A percentile compares a stretch with the other conserved stretches of the same genome.
phyloP scores from a whole-genome alignment of 2,329 filamentous ascomycete genomes.

The Beauveria caledonica region DNA sequence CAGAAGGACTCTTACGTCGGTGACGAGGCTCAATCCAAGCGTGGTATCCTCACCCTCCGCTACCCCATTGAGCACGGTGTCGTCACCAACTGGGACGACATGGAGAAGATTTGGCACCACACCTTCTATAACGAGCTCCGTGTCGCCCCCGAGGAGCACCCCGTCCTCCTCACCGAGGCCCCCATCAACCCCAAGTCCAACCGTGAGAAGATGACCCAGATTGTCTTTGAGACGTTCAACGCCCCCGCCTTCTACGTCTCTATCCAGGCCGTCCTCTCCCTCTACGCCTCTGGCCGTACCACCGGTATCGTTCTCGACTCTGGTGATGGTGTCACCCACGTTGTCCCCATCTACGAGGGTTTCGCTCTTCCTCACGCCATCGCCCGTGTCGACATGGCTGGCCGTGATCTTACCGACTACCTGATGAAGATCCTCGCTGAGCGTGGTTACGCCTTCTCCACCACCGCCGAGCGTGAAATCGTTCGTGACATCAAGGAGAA shows the following conservation, averaged over 20 bases:
- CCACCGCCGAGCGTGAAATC: slow-evolving; percentile 99
- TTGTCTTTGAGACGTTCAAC: slow-evolving; percentile 99
- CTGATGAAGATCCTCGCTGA: slow-evolving; percentile 99
- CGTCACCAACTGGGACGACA: slow-evolving; percentile 99
- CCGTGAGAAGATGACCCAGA: slow-evolving; percentile 99
- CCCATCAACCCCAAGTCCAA: slow-evolving; percentile 99
- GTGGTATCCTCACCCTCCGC: slow-evolving; percentile 99
- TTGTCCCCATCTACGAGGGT: slow-evolving; percentile 99
- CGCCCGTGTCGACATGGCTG: slow-evolving; percentile 99
- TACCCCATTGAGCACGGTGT: slow-evolving; percentile 99
- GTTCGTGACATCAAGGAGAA: slow-evolving; percentile 99
- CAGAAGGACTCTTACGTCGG: slow-evolving; percentile 99
- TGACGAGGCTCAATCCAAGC: slow-evolving; percentile 99
- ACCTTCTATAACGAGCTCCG: slow-evolving; percentile 99
- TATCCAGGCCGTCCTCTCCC: slow-evolving; percentile 97
- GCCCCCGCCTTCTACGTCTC: slow-evolving; percentile 99
- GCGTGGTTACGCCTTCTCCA: slow-evolving; percentile 99
- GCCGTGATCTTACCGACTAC: slow-evolving; percentile 99
- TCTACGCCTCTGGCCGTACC: slow-evolving; percentile 99
- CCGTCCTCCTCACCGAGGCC: slow-evolving; percentile 96
- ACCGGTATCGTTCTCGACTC: slow-evolving; percentile 99
- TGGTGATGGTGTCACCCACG: slow-evolving; percentile 99
- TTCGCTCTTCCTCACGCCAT: slow-evolving; percentile 99
- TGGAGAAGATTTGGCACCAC: slow-evolving; percentile 99
- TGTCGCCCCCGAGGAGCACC: slow-evolving; percentile 99